Percentiles rank a stretch among this genome's conserved stretches.
Conservation (phyloP, 805 yeast species). For the Metschnikowia noctiluminum region DNA sequence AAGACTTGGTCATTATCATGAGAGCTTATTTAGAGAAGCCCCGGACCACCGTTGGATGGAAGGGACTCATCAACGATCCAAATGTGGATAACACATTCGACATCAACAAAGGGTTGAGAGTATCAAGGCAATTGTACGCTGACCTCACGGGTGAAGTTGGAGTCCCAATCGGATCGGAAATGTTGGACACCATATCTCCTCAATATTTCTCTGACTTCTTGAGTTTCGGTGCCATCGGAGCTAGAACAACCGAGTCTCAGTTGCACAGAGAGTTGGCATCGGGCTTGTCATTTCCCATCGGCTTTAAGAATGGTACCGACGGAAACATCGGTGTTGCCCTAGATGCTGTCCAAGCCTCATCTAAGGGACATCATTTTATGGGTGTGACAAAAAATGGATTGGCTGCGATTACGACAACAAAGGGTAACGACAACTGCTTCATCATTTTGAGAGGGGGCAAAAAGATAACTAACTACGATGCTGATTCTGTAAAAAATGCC, state of each 20-base stretch:
- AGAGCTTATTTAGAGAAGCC: constrained; percentile 98
- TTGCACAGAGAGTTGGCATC: constrained; percentile 96
- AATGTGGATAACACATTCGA: constrained; percentile 90
- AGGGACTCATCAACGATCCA: constrained; percentile 96
- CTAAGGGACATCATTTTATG: constrained; percentile 90
- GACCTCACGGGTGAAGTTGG: constrained; percentile 70
- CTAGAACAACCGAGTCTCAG: constrained; percentile 98
- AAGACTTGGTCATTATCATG: constrained; percentile 85
- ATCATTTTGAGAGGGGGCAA: constrained; percentile 96
- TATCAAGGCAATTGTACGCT: constrained; percentile 82
- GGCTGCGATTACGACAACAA: constrained; percentile 93
- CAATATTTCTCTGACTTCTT: constrained; percentile 90
- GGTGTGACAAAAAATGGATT: constrained; percentile 95
- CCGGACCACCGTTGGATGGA: constrained; percentile 99
- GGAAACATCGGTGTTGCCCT: constrained; percentile 92
- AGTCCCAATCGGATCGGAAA: constrained; percentile 89
- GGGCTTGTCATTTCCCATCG: constrained; percentile 95
- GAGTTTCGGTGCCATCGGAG: constrained; percentile 97
- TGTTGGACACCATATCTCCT: constrained; percentile 97
- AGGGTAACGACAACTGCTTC: constrained; percentile 88
- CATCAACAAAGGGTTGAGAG: constrained; percentile 90
- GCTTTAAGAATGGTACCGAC: constrained; percentile 97
- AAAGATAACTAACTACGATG: constrained; percentile 85
- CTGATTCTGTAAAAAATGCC: constrained; percentile 59
- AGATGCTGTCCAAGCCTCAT: constrained; percentile 90